A percentile compares a stretch with the other conserved stretches of the same genome.
These are phyloP conservation scores for Graphilbum sp. DNA, from an alignment of 2,329 filamentous ascomycete genomes.

Conservation along the genomic window DNA sequence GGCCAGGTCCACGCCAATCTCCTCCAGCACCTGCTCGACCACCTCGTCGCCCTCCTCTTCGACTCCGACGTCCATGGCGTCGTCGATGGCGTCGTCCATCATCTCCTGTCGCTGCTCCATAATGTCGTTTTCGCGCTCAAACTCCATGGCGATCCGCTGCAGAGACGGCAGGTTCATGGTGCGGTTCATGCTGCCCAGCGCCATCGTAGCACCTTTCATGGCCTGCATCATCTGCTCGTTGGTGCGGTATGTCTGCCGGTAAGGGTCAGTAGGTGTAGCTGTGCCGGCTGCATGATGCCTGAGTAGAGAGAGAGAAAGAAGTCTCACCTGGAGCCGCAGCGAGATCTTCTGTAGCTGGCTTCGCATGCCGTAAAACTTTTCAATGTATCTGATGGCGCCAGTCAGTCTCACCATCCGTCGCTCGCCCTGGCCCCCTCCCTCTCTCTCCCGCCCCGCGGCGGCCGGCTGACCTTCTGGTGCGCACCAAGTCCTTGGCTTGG, in stretches of 20 bases:
- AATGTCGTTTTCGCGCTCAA: constrained; percentile 95
- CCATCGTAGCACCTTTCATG: constrained; percentile 92
- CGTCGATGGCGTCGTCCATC: constrained; percentile 98
- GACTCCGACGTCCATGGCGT: constrained; percentile 76
- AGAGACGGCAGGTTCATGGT: constrained; percentile 94
- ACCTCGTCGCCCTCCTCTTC: constrained; percentile 96
- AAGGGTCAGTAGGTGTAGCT: background rate
- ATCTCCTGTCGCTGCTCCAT: constrained; percentile 99
- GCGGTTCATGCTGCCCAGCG: constrained; percentile 91
- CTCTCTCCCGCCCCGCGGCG: background rate
- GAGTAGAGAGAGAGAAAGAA: background rate
- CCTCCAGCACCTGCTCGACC: constrained; percentile 88
- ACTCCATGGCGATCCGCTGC: constrained; percentile 96
- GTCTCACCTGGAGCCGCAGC: constrained; percentile 67
- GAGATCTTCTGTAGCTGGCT: constrained; percentile 95
- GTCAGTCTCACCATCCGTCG: too few relatives aligned
- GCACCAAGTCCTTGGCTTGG: constrained; percentile 90
- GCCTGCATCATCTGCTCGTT: constrained; percentile 99
- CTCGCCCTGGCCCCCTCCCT: background rate
- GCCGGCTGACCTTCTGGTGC: constrained; percentile 56
- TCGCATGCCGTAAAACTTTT: constrained; percentile 97
- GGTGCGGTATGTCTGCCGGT: constrained; percentile 75
- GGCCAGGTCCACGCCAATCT: constrained; percentile 87
- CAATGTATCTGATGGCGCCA: constrained; percentile 84
- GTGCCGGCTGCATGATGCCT: too few relatives aligned